Percentiles rank a stretch among this genome's conserved stretches.
These are phyloP conservation scores for Magnolia kwangsiensis DNA, from an alignment of 164 flowering plant species.

Conservation along the genomic window DNA sequence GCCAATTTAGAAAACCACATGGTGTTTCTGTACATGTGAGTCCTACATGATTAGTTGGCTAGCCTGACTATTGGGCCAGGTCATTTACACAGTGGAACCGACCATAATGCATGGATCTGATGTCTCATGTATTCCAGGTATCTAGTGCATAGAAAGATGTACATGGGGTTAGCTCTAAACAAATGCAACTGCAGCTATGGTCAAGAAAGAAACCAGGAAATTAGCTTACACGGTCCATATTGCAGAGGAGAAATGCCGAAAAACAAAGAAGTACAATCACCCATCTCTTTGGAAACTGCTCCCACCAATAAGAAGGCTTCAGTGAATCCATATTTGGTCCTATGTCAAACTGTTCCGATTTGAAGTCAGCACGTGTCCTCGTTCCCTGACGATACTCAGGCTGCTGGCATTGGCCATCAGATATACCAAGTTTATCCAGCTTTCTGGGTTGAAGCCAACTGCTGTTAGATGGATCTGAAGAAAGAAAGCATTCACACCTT, in stretches of 20 bases:
- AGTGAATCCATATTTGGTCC: constrained; percentile 45
- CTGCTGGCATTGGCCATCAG: constrained; percentile 21
- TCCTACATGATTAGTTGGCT: too few relatives aligned
- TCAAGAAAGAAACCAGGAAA: constrained; percentile 6
- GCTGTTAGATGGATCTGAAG: constrained; percentile 23
- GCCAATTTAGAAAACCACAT: background rate
- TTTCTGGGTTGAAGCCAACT: constrained; percentile 31
- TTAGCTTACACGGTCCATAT: constrained; percentile 90
- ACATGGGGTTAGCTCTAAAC: background rate
- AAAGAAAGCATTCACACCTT: constrained; percentile 31
- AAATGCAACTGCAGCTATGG: too few relatives aligned
- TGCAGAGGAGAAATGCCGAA: constrained; percentile 85
- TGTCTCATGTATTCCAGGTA: too few relatives aligned
- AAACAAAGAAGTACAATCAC: constrained; percentile 91
- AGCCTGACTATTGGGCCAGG: too few relatives aligned
- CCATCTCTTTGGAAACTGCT: constrained; percentile 91
- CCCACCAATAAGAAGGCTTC: constrained; percentile 55
- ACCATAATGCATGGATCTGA: too few relatives aligned
- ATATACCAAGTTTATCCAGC: constrained; percentile 28
- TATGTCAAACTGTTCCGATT: constrained; percentile 67
- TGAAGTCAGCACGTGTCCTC: constrained; percentile 51
- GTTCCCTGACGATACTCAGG: constrained; percentile 29
- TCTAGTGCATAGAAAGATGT: too few relatives aligned
- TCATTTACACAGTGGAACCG: too few relatives aligned
- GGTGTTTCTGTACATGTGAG: too few relatives aligned